Evolutionary conservation across 257 asterid species (phyloP).

Genomic region (Ajuga chamaepitys): DNA sequence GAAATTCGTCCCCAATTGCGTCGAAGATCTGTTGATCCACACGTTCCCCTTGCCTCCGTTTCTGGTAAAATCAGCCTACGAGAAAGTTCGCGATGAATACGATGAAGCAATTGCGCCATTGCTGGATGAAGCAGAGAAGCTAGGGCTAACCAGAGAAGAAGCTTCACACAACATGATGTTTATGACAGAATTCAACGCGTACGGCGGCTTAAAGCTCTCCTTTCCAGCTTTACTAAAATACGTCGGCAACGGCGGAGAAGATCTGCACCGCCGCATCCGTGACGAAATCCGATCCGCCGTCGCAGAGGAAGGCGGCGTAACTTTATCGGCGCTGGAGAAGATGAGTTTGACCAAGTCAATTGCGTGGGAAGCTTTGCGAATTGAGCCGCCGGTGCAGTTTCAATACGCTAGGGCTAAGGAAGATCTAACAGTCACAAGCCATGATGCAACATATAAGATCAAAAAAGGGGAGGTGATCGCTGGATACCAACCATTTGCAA

Average conservation of each 20-base stretch:
- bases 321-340: constrained; percentile 24
- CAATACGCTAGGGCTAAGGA: constrained; percentile 47
- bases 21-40: constrained; percentile 29
- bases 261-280: constrained; percentile 18
- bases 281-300: constrained; percentile 16
- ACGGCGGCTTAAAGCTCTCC: constrained; percentile 24
- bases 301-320: constrained; percentile 21
- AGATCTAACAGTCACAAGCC: constrained; percentile 31
- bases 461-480: constrained; percentile 53
- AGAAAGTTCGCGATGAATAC: constrained; percentile 10
- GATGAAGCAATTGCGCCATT: neutral
- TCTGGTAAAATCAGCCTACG: constrained; percentile 14
- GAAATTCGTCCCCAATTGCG: constrained; percentile 16
- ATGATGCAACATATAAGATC: constrained; percentile 36
- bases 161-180: constrained; percentile 27
- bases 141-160: constrained; percentile 17
- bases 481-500: constrained; percentile 54
- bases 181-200: constrained; percentile 23
- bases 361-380: constrained; percentile 44
- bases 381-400: constrained; percentile 53
- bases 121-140: constrained; percentile 30
- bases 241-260: constrained; percentile 16
- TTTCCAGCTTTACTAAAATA: constrained; percentile 25
- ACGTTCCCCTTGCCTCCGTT: constrained; percentile 21
- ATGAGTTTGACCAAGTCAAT: constrained; percentile 45